These are phyloP conservation scores for Talaromyces sp. DNA, from an alignment of 2,329 filamentous ascomycete species.

Conservation along the genomic window DNA sequence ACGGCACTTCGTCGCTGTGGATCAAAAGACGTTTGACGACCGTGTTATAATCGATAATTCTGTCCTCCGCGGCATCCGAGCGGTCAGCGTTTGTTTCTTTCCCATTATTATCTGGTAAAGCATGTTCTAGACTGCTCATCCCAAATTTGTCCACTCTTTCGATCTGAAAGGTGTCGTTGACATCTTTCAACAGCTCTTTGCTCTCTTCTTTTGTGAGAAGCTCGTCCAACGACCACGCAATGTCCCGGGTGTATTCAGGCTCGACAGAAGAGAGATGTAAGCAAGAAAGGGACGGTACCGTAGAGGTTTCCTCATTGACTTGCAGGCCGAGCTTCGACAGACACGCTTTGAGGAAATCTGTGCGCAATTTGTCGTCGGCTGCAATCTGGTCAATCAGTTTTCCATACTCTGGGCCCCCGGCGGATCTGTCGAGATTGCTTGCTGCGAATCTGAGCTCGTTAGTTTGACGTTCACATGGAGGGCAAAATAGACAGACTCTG, in stretches of 20 bases:
- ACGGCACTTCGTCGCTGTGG: conserved; percentile 63
- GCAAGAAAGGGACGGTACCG: conserved; percentile 72
- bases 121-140: conserved; percentile 50
- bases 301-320: conserved; percentile 63
- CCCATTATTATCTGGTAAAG: conserved; percentile 40
- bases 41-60: conserved; percentile 68
- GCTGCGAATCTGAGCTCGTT: conserved; percentile 65
- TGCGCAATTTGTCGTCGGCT: conserved; percentile 64
- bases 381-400: conserved; percentile 63
- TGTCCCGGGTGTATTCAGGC: conserved; percentile 60
- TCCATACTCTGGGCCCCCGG: conserved; percentile 63
- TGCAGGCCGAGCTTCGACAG: conserved; percentile 76
- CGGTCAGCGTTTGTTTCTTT: conserved; percentile 20
- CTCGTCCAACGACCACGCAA: conserved; percentile 59
- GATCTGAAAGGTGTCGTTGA: conserved; percentile 77
- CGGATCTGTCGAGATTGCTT: conserved; percentile 65
- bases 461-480: not conserved
- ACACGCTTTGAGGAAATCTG: conserved; percentile 72
- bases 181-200: conserved; percentile 58
- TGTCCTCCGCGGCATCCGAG: conserved; percentile 38
- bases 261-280: conserved; percentile 73
- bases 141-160: conserved; percentile 62
- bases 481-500: conserved; percentile 61
- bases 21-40: conserved; percentile 69
- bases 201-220: conserved; percentile 62